Base-by-base conservation (phyloP, 345 rosid species). In the Xanthoceras sorbifolium region DNA sequence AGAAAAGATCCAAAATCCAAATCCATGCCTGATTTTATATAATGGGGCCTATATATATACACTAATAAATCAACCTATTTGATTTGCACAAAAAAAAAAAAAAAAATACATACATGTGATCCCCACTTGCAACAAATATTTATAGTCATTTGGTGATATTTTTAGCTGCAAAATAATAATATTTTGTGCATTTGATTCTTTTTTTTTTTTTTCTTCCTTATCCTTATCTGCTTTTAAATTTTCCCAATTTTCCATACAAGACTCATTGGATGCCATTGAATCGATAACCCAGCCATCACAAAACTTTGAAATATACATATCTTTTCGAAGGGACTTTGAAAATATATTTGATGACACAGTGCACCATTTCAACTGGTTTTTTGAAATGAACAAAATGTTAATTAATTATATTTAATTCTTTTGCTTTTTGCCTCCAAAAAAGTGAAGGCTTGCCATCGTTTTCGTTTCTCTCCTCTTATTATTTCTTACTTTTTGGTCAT, bases 261-360 rank as follows among this genome's bases (percentile, higher is more conserved):
- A 23, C 36, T 9, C 23, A 72, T 15, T 59, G 25, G 66, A 72
- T 38, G 75, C 52, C 66, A 59, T 25, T 36, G 66, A 66, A 72
- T 59, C 75, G 75, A 72, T 72, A 48, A 71, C 75, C 75, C 22
- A 25, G 12, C 36, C 74, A 70, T 32, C 54, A 6, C 18, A 38
- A 29, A 59, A 20, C 12, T 4, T n/a, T n/a, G n/a, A n/a, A n/a
- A n/a, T n/a, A n/a, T n/a, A n/a, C n/a, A n/a, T n/a, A n/a, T n/a
- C n/a, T n/a, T n/a, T n/a, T n/a, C n/a, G n/a, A n/a, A n/a, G n/a
- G n/a, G n/a, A 20, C n/a, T 1, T 23, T 59, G 54, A 38, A 36
- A 38, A 15, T 36, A 14, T 46, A 15, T 10, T 59, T 59, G 64
- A 59, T 48, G 28, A 20, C 34, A 22, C 14, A 34, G 31, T 31